Evolutionary conservation across 2,329 filamentous ascomycete genomes (phyloP).

Genomic region (Parascedosporium putredinis): DNA sequence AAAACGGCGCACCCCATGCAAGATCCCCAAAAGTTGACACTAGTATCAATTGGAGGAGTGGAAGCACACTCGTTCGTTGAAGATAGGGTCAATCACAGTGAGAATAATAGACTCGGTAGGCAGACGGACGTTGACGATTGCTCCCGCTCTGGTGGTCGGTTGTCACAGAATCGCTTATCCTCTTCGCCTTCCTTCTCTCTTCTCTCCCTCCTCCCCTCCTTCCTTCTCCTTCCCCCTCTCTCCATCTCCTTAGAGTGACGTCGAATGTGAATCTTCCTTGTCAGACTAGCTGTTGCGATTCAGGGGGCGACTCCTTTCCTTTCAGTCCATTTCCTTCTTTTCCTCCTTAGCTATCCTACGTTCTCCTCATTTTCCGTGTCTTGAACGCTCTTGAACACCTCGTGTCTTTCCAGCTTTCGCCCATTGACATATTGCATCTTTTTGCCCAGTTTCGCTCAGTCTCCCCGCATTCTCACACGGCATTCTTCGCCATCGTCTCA

Average conservation of each 20-base stretch:
- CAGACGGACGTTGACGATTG: too few relatives aligned
- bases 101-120: neutral
- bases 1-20: too few relatives aligned
- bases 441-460: neutral
- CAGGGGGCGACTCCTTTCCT: conserved; percentile 13
- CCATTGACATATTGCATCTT: neutral
- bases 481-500: neutral
- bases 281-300: conserved; percentile 13
- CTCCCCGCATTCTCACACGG: neutral
- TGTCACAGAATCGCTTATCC: conserved; percentile 10
- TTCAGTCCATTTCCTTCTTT: conserved; percentile 14
- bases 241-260: conserved; percentile 10
- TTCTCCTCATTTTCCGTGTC: conserved; percentile 4
- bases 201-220: conserved; percentile 17
- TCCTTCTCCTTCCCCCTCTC: conserved; percentile 12
- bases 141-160: too few relatives aligned
- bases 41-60: too few relatives aligned
- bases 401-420: neutral
- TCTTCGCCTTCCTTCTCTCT: conserved; percentile 16
- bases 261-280: conserved; percentile 9
- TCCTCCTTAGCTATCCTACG: conserved; percentile 7
- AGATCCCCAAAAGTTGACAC: neutral
- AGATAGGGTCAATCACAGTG: too few relatives aligned
- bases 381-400: too few relatives aligned
- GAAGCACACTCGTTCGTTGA: too few relatives aligned